Evolutionary conservation across 352 stramenopile species (phyloP).

Genomic region (Hyaloperonospora arabidopsidis): DNA sequence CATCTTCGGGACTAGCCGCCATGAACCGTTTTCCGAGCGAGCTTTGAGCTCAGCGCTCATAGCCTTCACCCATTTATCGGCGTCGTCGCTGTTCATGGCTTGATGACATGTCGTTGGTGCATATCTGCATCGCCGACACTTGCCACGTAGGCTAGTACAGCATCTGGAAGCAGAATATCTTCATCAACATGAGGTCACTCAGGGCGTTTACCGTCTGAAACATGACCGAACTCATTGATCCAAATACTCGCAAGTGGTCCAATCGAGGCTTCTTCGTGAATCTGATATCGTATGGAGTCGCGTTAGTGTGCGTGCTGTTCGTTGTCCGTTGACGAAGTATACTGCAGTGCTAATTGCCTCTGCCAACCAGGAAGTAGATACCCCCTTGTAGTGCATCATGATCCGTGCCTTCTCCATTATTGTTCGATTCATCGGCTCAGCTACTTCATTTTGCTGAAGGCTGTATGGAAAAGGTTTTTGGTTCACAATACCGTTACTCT

Average conservation of each 20-base stretch:
- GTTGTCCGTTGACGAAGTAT: slow-evolving; percentile 2
- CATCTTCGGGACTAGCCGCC: background rate
- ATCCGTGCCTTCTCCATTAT: slow-evolving; percentile 17
- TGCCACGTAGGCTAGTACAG: slow-evolving; percentile 3
- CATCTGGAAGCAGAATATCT: background rate
- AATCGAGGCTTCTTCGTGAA: slow-evolving; percentile 14
- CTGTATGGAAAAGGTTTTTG: slow-evolving; percentile 1
- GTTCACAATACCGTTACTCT: slow-evolving; percentile 4
- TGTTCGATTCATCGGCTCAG: slow-evolving; percentile 19
- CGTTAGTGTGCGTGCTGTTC: background rate
- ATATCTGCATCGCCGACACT: slow-evolving; percentile 2
- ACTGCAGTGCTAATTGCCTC: slow-evolving; percentile 21
- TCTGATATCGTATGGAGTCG: slow-evolving; percentile 18
- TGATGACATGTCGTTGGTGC: too few species aligned
- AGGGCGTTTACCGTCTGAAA: slow-evolving; percentile 5
- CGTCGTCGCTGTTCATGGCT: too few species aligned
- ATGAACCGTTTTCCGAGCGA: too few species aligned
- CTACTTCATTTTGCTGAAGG: slow-evolving; percentile 17
- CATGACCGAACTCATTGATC: slow-evolving; percentile 20
- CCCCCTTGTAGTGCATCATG: slow-evolving; percentile 24
- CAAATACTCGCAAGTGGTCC: slow-evolving; percentile 22
- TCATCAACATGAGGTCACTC: slow-evolving; percentile 2
- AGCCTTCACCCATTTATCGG: slow-evolving; percentile 1
- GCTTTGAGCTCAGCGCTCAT: background rate
- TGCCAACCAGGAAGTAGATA: slow-evolving; percentile 23